Percentiles rank a stretch among this genome's conserved stretches.
These are phyloP conservation scores for Symbiodinium pilosum DNA, from an alignment of 73 alveolate species.

Conservation along the genomic window DNA sequence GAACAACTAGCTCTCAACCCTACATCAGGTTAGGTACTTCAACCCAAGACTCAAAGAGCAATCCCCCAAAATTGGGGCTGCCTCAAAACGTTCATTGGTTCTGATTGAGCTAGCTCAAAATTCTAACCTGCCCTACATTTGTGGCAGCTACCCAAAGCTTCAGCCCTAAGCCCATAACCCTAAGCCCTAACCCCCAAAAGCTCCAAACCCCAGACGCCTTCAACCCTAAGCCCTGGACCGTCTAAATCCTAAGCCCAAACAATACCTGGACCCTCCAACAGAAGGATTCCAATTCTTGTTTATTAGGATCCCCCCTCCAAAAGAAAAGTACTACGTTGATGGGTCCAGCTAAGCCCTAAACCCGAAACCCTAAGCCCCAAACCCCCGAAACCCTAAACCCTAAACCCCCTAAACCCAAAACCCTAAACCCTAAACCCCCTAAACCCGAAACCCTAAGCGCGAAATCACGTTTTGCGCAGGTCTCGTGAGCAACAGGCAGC, in stretches of 20 bases:
- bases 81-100: not conserved
- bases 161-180: not conserved
- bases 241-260: not conserved
- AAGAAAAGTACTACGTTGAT: not conserved
- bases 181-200: not conserved
- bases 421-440: not conserved
- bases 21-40: not conserved
- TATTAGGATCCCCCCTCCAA: not conserved
- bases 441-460: not conserved
- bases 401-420: not conserved
- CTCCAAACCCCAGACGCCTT: not conserved
- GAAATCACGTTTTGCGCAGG: not conserved
- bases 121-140: not conserved
- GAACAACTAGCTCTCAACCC: not conserved
- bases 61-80: too few relatives aligned
- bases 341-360: not conserved
- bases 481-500: conserved; percentile 80
- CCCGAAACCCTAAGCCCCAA: not conserved
- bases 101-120: not conserved
- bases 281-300: not conserved
- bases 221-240: not conserved
- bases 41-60: not conserved
- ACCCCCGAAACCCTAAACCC: not conserved
- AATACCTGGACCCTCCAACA: not conserved
- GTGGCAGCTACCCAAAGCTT: not conserved